Conservation (phyloP, 768 basidiomycete genomes). For the Russula ochroleuca region DNA sequence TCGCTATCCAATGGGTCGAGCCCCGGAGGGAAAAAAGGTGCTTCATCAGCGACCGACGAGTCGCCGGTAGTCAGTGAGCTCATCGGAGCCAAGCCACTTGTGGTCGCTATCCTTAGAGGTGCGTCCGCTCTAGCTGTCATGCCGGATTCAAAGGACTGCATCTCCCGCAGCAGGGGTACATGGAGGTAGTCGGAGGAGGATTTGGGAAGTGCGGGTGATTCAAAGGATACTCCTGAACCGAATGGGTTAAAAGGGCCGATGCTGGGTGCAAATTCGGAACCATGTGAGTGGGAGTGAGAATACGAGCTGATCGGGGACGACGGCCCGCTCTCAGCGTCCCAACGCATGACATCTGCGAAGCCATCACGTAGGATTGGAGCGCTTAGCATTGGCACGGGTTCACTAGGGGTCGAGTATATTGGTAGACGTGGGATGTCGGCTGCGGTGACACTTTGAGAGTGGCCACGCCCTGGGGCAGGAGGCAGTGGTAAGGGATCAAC, state of each 20-base stretch:
- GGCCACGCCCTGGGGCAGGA: conserved; percentile 50
- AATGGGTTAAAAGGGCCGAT: conserved; percentile 53
- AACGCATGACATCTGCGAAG: conserved; percentile 64
- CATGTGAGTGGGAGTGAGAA: conserved; percentile 28
- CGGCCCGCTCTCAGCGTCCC: conserved; percentile 38
- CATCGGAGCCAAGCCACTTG: conserved; percentile 5
- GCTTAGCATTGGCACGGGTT: conserved; percentile 17
- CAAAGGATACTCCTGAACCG: conserved; percentile 58
- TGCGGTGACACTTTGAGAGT: conserved; percentile 76
- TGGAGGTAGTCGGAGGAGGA: conserved; percentile 38
- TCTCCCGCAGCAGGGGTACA: conserved; percentile 60
- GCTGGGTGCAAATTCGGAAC: conserved; percentile 12
- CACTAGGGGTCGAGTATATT: conserved; percentile 5
- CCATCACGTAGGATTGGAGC: conserved; percentile 43
- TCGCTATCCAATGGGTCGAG: conserved; percentile 8
- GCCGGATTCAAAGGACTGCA: conserved; percentile 85
- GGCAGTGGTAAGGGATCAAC: conserved; percentile 27
- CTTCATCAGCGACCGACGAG: conserved; percentile 3
- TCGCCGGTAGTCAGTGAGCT: background rate
- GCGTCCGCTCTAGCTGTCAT: conserved; percentile 62
- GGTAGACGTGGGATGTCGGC: conserved; percentile 53
- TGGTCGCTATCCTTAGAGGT: background rate
- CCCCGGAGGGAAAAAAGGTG: conserved; percentile 7
- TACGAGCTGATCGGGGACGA: conserved; percentile 39
- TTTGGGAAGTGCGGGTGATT: conserved; percentile 53